phyloP scores from a whole-genome alignment of 2,329 filamentous ascomycete genomes.

The Talaromyces sp. region DNA sequence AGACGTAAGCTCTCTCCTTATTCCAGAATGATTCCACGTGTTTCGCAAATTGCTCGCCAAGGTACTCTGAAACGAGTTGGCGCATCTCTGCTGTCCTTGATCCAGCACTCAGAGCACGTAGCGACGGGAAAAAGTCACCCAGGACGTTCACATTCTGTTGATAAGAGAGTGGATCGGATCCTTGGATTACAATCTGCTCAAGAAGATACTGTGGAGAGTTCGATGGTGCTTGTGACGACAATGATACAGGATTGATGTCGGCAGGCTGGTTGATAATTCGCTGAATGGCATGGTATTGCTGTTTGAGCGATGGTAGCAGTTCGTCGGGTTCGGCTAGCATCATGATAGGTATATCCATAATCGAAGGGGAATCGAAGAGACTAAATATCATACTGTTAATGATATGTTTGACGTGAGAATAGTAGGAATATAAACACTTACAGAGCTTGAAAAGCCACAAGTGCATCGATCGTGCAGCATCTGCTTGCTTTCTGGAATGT shows the following conservation, averaged over 20 bases:
- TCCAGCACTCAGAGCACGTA: conserved; percentile 22
- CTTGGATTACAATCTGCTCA: conserved; percentile 22
- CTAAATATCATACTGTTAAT: not conserved
- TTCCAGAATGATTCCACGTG: conserved; percentile 41
- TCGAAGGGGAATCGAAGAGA: conserved; percentile 23
- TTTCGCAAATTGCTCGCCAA: conserved; percentile 29
- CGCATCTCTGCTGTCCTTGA: conserved; percentile 22
- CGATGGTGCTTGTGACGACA: not conserved
- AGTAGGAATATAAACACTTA: conserved; percentile 16
- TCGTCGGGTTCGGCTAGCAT: conserved; percentile 29
- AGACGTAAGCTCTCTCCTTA: conserved; percentile 30
- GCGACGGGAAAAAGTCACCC: conserved; percentile 30
- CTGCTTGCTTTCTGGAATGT: conserved; percentile 23
- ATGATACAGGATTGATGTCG: not conserved
- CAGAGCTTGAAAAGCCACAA: conserved; percentile 28
- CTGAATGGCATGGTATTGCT: conserved; percentile 37
- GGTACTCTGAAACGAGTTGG: conserved; percentile 29
- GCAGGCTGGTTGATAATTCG: conserved; percentile 21
- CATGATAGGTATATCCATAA: conserved; percentile 27
- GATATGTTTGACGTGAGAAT: not conserved
- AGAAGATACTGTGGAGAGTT: conserved; percentile 24
- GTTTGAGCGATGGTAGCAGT: conserved; percentile 23
- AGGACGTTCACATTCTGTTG: conserved; percentile 32
- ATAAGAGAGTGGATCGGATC: conserved; percentile 22
- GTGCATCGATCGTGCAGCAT: conserved; percentile 20